Conservation (phyloP, 257 asterid genomes). For the Oldenlandia corymbosa region DNA sequence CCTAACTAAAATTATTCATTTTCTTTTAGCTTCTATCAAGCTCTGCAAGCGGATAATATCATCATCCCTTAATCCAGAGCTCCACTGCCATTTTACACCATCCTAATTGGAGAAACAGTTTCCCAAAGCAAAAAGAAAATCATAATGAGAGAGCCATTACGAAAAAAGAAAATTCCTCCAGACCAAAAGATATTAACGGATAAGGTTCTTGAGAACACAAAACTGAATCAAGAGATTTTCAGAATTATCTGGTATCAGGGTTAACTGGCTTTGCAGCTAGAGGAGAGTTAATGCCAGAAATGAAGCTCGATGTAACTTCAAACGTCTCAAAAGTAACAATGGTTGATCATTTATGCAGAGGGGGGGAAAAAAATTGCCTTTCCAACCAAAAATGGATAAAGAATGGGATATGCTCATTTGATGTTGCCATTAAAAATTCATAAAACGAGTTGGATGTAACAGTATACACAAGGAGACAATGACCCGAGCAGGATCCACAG, state of each 20-base stretch:
- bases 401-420: not conserved
- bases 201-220: conserved; percentile 7
- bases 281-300: not conserved
- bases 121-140: conserved; percentile 8
- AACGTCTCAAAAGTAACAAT: not conserved
- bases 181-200: not conserved
- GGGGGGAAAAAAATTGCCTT: not conserved
- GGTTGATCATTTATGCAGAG: not conserved
- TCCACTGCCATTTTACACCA: conserved; percentile 15
- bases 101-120: conserved; percentile 12
- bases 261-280: not conserved
- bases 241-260: not conserved
- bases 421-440: conserved; percentile 6
- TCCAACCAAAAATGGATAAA: not conserved
- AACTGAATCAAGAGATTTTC: not conserved
- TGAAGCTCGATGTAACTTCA: not conserved
- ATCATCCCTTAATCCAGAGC: conserved; percentile 17
- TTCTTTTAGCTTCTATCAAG: conserved; percentile 17
- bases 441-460: conserved; percentile 20
- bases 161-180: not conserved
- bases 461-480: conserved; percentile 11
- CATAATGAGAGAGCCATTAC: conserved; percentile 5
- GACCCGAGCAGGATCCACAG: conserved; percentile 4
- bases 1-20: conserved; percentile 17
- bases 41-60: conserved; percentile 18